Percentiles rank a stretch among this genome's conserved stretches.
These are phyloP conservation scores for Claviceps digitariae DNA, from an alignment of 2,329 filamentous ascomycete species.

Conservation along the genomic window DNA sequence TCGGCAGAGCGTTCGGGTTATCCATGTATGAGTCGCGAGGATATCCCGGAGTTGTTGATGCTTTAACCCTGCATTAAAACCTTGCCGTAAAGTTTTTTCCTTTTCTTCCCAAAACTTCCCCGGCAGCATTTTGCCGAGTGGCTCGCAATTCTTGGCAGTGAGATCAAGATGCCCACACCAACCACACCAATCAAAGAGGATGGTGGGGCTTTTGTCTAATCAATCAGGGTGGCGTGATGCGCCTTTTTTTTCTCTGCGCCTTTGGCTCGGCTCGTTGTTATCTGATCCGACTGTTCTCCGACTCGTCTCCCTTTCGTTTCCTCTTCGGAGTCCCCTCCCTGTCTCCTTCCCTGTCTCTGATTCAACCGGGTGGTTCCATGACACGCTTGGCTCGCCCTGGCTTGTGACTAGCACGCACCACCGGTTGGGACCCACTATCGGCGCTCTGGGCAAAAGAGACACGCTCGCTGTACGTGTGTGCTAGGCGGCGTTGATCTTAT, in stretches of 20 bases:
- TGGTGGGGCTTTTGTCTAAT: conserved; percentile 1
- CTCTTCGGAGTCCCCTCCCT: no score
- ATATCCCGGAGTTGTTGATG: no score
- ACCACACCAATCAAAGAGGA: neutral
- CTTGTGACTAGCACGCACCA: neutral
- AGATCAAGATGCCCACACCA: neutral
- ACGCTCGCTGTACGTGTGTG: neutral
- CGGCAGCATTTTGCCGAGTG: neutral
- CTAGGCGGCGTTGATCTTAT: no score
- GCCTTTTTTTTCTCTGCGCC: neutral
- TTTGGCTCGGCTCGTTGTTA: conserved; percentile 1
- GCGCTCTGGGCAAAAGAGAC: neutral
- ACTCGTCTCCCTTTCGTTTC: neutral
- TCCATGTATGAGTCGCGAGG: no score
- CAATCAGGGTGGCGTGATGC: conserved; percentile 4
- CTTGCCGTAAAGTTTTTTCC: no score
- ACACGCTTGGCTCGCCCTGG: no score
- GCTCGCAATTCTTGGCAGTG: no score
- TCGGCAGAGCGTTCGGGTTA: neutral
- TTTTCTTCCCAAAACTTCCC: no score
- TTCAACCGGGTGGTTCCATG: no score
- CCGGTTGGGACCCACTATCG: neutral
- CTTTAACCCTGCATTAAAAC: no score
- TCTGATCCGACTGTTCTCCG: conserved; percentile 2
- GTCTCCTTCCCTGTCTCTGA: no score